phyloP scores from a whole-genome alignment of 257 asterid species.

The Forsythia viridissima region DNA sequence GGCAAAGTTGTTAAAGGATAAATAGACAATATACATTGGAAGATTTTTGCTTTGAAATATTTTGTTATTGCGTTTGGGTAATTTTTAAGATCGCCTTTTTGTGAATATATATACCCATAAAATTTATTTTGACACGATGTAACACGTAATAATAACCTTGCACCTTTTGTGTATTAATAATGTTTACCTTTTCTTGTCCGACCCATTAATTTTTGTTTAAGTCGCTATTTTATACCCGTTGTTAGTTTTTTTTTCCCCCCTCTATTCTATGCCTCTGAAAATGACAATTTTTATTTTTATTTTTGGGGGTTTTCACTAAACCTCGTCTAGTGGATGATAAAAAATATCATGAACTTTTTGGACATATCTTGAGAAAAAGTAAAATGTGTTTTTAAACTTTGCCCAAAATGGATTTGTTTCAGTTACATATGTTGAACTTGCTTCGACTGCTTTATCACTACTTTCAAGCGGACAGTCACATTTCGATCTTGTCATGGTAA shows the following conservation, averaged over 20 bases:
- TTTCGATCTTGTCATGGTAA: conserved; percentile 6
- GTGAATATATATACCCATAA: not conserved
- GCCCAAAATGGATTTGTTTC: not conserved
- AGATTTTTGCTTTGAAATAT: not conserved
- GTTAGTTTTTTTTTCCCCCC: too few relatives aligned
- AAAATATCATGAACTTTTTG: too few relatives aligned
- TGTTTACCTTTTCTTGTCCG: not conserved
- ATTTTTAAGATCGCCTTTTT: not conserved
- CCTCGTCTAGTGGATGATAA: too few relatives aligned
- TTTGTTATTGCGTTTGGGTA: not conserved
- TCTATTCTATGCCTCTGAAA: too few relatives aligned
- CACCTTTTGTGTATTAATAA: not conserved
- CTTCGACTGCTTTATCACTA: not conserved
- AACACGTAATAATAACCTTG: too few relatives aligned
- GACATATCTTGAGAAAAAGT: too few relatives aligned
- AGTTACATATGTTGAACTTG: conserved; percentile 10
- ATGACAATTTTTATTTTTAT: too few relatives aligned
- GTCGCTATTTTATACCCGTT: too few relatives aligned
- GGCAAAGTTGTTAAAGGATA: not conserved
- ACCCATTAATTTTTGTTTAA: too few relatives aligned
- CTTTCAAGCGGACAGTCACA: not conserved
- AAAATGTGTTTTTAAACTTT: not conserved
- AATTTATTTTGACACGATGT: not conserved
- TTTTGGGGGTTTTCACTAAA: too few relatives aligned
- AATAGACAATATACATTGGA: not conserved